Evolutionary conservation across 2,329 filamentous ascomycete species (phyloP).

Genomic region (Pestalotiopsis sp.): DNA sequence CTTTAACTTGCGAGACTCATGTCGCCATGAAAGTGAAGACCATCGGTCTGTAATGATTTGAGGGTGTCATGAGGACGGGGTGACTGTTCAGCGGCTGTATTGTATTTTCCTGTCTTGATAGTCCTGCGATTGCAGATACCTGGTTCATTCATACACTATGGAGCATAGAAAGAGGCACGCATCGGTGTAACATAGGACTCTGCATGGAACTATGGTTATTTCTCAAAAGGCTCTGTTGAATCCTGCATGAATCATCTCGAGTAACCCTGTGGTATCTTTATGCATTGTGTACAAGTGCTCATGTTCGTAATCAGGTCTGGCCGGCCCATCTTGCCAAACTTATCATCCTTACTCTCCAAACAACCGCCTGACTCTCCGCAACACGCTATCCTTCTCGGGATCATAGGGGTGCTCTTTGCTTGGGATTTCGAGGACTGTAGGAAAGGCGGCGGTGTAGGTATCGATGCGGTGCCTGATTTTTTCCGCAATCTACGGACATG

Average conservation of each 20-base stretch:
- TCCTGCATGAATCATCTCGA: constrained; percentile 10
- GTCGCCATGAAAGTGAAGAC: too few species aligned
- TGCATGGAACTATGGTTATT: constrained; percentile 12
- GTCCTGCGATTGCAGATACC: not conserved
- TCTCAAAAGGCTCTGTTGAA: constrained; percentile 13
- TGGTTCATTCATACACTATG: not conserved
- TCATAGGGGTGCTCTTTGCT: constrained; percentile 99
- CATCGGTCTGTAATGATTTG: not conserved
- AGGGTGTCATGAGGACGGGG: constrained; percentile 14
- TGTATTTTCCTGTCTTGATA: not conserved
- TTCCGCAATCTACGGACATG: constrained; percentile 73
- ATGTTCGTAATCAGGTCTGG: not conserved
- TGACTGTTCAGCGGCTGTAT: not conserved
- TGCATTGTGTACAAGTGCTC: constrained; percentile 16
- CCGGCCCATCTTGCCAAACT: not conserved
- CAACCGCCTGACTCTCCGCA: constrained; percentile 75
- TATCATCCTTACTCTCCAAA: constrained; percentile 63
- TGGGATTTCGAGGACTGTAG: constrained; percentile 93
- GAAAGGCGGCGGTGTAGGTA: constrained; percentile 90
- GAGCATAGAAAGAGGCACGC: constrained; percentile 2
- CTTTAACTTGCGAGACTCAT: too few species aligned
- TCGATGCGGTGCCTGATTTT: constrained; percentile 90
- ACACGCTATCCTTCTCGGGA: constrained; percentile 96
- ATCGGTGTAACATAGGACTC: not conserved
- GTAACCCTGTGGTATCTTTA: constrained; percentile 11